Evolutionary conservation across 1,284 basidiomycete species (phyloP), one percentile per base, ranked within the genome.

Genomic region (Tilletia caries): DNA sequence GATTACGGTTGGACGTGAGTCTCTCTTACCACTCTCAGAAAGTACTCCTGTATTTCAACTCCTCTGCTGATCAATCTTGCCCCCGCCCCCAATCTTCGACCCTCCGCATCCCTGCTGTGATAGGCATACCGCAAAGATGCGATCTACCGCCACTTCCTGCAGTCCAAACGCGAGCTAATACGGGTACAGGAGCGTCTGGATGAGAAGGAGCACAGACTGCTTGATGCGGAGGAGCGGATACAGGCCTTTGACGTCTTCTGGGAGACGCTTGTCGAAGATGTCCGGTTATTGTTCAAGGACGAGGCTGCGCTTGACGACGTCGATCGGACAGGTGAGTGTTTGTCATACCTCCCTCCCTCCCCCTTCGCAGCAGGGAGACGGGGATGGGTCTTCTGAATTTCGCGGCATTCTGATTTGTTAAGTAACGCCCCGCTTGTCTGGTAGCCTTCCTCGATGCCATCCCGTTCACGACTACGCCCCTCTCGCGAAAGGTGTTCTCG

Each of bases 381-480:
- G n/a, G n/a, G n/a, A n/a, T n/a, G n/a, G n/a, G n/a, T n/a, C n/a
- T n/a, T n/a, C n/a, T n/a, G n/a, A n/a, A n/a, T n/a, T n/a, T n/a
- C n/a, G n/a, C n/a, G n/a, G n/a, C n/a, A n/a, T n/a, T n/a, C n/a
- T n/a, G n/a, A n/a, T n/a, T n/a, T n/a, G n/a, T n/a, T n/a, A n/a
- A n/a, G n/a, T n/a, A n/a, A n/a, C n/a, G n/a, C n/a, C 25, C 5
- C 8, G 34, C 6, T 33, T 23, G 33, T 5, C 60, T 65, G 20
- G n/a, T 52, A 67, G 71, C 70, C 32, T 64, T 72, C 60, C 44
- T 67, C n/a, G 50, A 67, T 29, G 69, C 69, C 27, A 72, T 72
- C 20, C 65, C 69, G 2, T 65, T 70, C 66, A 70, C 71, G 3
- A 43, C 64, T 33, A 32, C 64, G 3, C 48, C 64, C 13, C 69